Percentiles rank a stretch among this genome's conserved stretches.
Conservation (phyloP, 2,329 filamentous ascomycete genomes). For the Rhexocercosporidium sp. region DNA sequence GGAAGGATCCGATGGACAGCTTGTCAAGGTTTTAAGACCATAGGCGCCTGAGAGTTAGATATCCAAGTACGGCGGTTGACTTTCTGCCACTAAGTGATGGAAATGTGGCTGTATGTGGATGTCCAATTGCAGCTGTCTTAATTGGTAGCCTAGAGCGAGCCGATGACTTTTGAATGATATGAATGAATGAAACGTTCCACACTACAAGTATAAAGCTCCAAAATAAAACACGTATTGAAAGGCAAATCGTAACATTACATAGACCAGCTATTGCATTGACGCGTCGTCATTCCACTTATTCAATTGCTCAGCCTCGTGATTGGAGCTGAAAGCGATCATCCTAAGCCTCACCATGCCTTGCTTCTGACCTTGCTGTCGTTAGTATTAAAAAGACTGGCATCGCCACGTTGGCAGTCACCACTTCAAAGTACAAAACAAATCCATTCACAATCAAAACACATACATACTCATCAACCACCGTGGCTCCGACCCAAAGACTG, state of each 20-base stretch:
- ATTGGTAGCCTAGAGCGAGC: slow-evolving; percentile 16
- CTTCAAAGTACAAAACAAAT: slow-evolving; percentile 8
- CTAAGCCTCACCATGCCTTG: slow-evolving; percentile 11
- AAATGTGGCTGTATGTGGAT: not conserved
- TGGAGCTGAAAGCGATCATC: slow-evolving; percentile 16
- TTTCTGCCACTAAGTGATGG: not conserved
- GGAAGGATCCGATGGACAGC: not conserved
- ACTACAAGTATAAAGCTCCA: not conserved
- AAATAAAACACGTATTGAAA: not conserved
- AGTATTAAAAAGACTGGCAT: slow-evolving; percentile 12
- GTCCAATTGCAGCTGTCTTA: not conserved
- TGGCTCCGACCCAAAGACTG: slow-evolving; percentile 30
- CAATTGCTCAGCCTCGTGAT: slow-evolving; percentile 18
- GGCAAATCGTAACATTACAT: not conserved
- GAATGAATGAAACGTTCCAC: slow-evolving; percentile 12
- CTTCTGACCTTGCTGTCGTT: not conserved
- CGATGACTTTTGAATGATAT: slow-evolving; percentile 3
- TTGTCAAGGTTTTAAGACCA: not conserved
- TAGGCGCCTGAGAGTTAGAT: not conserved
- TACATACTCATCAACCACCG: slow-evolving; percentile 19
- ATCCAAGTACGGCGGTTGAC: not conserved
- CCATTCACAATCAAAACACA: not conserved
- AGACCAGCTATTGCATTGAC: not conserved
- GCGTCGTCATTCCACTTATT: slow-evolving; percentile 5
- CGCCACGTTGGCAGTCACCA: slow-evolving; percentile 21